Evolutionary conservation across 441 rosid genomes (phyloP).

Genomic region (Eruca vesicaria): DNA sequence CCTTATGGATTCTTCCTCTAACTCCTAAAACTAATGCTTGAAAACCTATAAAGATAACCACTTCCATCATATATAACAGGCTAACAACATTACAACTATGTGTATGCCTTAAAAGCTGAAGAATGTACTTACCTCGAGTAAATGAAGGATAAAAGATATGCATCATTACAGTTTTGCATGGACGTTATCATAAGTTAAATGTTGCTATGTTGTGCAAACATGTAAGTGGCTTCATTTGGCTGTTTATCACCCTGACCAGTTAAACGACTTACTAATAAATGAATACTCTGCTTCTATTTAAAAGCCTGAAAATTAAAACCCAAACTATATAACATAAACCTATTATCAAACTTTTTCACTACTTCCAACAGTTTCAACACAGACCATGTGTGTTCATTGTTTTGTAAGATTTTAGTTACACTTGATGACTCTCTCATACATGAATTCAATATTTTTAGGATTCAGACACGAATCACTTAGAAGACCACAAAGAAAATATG

Average conservation of each 20-base stretch:
- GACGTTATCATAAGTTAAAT: conserved; percentile 55
- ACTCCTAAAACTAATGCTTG: conserved; percentile 56
- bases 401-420: background rate
- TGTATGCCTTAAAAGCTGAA: background rate
- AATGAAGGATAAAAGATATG: conserved; percentile 49
- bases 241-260: conserved; percentile 50
- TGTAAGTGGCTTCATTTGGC: conserved; percentile 52
- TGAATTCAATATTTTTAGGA: no score
- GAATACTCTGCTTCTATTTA: background rate
- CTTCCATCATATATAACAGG: background rate
- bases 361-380: background rate
- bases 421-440: no score
- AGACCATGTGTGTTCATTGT: background rate
- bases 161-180: conserved; percentile 59
- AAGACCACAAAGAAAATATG: no score
- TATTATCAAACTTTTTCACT: background rate
- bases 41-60: conserved; percentile 38
- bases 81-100: background rate
- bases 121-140: conserved; percentile 50
- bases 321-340: background rate
- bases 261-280: background rate
- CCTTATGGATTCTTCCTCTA: conserved; percentile 59
- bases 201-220: conserved; percentile 56
- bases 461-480: no score
- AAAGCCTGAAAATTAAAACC: background rate